phyloP scores from a whole-genome alignment of 805 yeast species.

The Wickerhamiella spandovensis region DNA sequence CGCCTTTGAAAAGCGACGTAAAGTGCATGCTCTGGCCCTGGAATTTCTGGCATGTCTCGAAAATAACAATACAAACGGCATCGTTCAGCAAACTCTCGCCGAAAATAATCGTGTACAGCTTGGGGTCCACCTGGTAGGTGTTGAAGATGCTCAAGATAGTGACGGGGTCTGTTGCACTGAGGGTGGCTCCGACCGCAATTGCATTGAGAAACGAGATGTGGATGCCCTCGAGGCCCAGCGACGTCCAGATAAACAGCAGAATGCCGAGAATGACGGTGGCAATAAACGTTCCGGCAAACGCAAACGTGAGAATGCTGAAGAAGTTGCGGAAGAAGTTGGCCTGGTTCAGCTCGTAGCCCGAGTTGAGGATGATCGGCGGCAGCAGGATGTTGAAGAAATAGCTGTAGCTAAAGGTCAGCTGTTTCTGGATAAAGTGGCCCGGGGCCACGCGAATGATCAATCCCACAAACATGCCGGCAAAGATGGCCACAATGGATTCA shows the following conservation, averaged over 20 bases:
- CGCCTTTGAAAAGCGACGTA: constrained; percentile 60
- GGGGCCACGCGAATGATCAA: constrained; percentile 80
- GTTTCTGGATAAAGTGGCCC: constrained; percentile 94
- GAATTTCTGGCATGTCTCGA: constrained; percentile 94
- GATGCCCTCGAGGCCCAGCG: constrained; percentile 79
- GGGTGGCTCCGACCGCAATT: constrained; percentile 90
- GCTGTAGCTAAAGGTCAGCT: constrained; percentile 86
- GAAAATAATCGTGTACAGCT: constrained; percentile 88
- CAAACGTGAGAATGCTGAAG: constrained; percentile 81
- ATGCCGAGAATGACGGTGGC: constrained; percentile 86
- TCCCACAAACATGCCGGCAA: constrained; percentile 95
- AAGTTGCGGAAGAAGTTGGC: constrained; percentile 88
- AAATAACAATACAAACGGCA: constrained; percentile 97
- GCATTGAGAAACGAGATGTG: constrained; percentile 92
- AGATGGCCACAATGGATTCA: constrained; percentile 90
- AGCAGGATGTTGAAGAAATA: constrained; percentile 86
- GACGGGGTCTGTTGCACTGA: constrained; percentile 97
- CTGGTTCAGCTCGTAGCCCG: constrained; percentile 94
- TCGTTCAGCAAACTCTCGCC: constrained; percentile 94
- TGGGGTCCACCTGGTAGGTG: constrained; percentile 96
- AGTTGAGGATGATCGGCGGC: constrained; percentile 92
- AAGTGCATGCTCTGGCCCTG: constrained; percentile 74
- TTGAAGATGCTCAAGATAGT: constrained; percentile 92
- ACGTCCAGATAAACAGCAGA: constrained; percentile 78
- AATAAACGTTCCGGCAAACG: constrained; percentile 92